phyloP scores from a whole-genome alignment of 805 yeast species.

The Pichia ethanolica region DNA sequence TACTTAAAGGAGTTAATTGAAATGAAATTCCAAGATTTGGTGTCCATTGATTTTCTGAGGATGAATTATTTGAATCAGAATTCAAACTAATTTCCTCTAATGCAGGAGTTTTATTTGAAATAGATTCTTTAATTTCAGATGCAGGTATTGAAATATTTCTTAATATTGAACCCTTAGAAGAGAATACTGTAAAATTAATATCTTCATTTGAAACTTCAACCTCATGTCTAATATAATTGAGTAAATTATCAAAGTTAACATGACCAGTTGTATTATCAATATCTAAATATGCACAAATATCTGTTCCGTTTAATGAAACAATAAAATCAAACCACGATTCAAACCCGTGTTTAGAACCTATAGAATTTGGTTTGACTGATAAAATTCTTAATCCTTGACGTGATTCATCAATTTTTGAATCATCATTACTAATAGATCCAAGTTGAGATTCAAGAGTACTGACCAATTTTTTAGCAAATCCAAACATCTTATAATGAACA shows the following conservation, averaged over 20 bases:
- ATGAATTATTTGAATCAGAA: constrained; percentile 5
- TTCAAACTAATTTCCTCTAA: constrained; percentile 25
- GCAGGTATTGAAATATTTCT: constrained; percentile 34
- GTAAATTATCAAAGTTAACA: constrained; percentile 16
- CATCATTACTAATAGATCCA: constrained; percentile 16
- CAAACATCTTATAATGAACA: constrained; percentile 35
- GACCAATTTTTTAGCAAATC: constrained; percentile 59
- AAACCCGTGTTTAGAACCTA: constrained; percentile 46
- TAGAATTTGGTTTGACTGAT: constrained; percentile 38
- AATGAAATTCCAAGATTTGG: constrained; percentile 54
- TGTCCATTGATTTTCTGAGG: constrained; percentile 1
- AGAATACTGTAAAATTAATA: constrained; percentile 64
- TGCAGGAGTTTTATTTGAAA: constrained; percentile 4
- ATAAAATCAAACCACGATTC: constrained; percentile 88
- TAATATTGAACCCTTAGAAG: constrained; percentile 71
- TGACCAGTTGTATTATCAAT: constrained; percentile 11
- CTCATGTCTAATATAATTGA: constrained; percentile 22
- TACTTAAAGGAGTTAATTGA: constrained; percentile 68
- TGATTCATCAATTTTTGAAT: constrained; percentile 5
- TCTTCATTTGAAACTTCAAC: constrained; percentile 21
- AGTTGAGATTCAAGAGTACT: constrained; percentile 39
- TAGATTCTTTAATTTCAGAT: constrained; percentile 14
- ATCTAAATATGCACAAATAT: constrained; percentile 24
- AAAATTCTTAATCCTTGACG: constrained; percentile 53
- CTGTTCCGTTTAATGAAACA: constrained; percentile 64